These are phyloP conservation scores for Mrakia frigida DNA, from an alignment of 768 basidiomycete species.

Conservation along the genomic window DNA sequence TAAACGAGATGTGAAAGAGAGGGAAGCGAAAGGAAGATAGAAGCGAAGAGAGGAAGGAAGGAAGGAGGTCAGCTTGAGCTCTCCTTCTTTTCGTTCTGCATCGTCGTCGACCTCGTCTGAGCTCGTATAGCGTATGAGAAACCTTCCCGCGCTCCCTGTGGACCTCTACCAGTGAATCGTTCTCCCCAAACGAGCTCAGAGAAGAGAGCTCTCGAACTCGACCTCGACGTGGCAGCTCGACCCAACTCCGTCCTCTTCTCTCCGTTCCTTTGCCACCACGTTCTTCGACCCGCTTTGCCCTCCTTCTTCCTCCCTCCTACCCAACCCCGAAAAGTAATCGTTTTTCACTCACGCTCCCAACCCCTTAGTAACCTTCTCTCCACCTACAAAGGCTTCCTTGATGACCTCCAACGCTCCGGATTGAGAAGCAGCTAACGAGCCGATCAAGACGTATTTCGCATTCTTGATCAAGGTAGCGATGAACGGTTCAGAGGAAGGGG, in stretches of 20 bases:
- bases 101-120: not conserved
- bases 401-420: not conserved
- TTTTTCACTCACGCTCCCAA: constrained; percentile 26
- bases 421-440: not conserved
- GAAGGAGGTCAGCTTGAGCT: constrained; percentile 2
- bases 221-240: not conserved
- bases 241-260: not conserved
- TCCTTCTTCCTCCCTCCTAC: too few species aligned
- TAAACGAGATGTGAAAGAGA: not conserved
- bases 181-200: too few species aligned
- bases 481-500: constrained; percentile 9
- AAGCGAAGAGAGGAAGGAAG: not conserved
- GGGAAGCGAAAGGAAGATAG: not conserved
- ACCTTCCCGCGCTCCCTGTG: too few species aligned
- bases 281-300: too few species aligned
- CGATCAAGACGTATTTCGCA: constrained; percentile 24
- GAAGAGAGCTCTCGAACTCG: not conserved
- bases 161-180: too few species aligned
- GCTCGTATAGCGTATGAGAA: not conserved
- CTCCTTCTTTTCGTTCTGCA: not conserved
- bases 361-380: not conserved
- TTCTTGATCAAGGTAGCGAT: constrained; percentile 14
- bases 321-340: too few species aligned
- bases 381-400: not conserved
- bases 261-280: not conserved